Evolutionary conservation across 768 basidiomycete genomes (phyloP), one percentile per base, ranked within the genome.

Genomic region (Calocera viscosa): DNA sequence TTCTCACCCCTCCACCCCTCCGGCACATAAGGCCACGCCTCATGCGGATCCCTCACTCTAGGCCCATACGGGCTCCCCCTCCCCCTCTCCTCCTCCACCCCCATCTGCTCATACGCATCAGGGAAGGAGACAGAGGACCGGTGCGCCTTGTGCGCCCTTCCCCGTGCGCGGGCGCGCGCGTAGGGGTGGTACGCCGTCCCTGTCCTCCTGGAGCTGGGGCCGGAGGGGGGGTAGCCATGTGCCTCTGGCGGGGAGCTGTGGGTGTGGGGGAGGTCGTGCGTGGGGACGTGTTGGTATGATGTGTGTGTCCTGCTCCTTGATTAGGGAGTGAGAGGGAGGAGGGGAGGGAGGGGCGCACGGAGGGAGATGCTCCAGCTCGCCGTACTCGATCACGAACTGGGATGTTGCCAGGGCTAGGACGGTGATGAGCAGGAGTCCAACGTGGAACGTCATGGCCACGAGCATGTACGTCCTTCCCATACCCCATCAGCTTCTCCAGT

Each of bases 371-470:
- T 60, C 53, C 24, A 60, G 53, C 53, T 60, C 53, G 53, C 26
- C 53, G 26, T 32, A 60, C 30, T 60, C 53, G 2, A 60, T 60
- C 53, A 60, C 14, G 30, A 28, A 60, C 30, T 60, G 53, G 8
- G 53, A 60, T 5, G 7, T 16, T 5, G 53, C 11, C 14, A 60
- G 53, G 26, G 53, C 14, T 2, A 60, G 5, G 16, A 60, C 53
- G 5, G 22, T 22, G 2, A 60, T 26, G 14, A 60, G 30, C 16
- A 60, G 30, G 10, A 60, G 24, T 2, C 53, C 53, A 30, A 60
- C 14, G 30, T 60, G 53, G 53, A 60, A 60, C 26, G 53, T 60
- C 53, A 60, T 60, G 14, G 53, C 53, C 30, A 60, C 53, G 14
- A 60, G 30, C 53, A 60, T 60, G 22, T 60, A 60, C 14, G 30